Evolutionary conservation across 352 stramenopile species (phyloP).

Genomic region (Globisporangium recalcitrans): DNA sequence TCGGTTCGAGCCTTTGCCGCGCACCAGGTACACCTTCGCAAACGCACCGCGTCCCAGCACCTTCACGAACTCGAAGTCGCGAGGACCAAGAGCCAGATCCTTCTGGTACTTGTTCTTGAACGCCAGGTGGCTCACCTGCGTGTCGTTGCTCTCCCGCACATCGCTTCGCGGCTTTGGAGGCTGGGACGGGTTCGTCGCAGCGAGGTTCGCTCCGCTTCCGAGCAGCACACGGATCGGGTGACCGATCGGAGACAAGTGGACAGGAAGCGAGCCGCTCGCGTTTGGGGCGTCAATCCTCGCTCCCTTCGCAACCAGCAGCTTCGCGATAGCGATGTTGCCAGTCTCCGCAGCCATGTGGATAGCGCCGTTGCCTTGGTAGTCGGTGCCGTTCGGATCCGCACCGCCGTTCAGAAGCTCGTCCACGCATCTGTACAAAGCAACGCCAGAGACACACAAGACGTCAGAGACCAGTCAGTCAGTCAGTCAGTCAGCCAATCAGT

Average conservation of each 20-base stretch:
- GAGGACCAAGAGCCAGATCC: conserved; percentile 69
- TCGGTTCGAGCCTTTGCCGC: conserved; percentile 79
- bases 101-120: conserved; percentile 91
- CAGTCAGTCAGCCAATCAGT: not conserved
- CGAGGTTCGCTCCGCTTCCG: conserved; percentile 60
- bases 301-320: conserved; percentile 67
- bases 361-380: conserved; percentile 77
- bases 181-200: conserved; percentile 66
- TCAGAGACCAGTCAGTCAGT: no score
- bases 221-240: conserved; percentile 81
- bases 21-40: conserved; percentile 82
- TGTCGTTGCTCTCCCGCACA: conserved; percentile 48
- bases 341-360: conserved; percentile 79
- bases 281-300: conserved; percentile 73
- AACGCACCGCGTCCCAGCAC: conserved; percentile 78
- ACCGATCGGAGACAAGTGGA: conserved; percentile 82
- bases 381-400: conserved; percentile 73
- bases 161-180: conserved; percentile 53
- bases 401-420: conserved; percentile 68
- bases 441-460: not conserved
- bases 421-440: conserved; percentile 35
- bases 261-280: conserved; percentile 70
- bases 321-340: conserved; percentile 74
- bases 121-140: conserved; percentile 72
- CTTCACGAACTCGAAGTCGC: conserved; percentile 87